Percentiles rank a stretch among this genome's conserved stretches.
Conservation (phyloP, 257 asterid species). For the Solanum habrochaites region DNA sequence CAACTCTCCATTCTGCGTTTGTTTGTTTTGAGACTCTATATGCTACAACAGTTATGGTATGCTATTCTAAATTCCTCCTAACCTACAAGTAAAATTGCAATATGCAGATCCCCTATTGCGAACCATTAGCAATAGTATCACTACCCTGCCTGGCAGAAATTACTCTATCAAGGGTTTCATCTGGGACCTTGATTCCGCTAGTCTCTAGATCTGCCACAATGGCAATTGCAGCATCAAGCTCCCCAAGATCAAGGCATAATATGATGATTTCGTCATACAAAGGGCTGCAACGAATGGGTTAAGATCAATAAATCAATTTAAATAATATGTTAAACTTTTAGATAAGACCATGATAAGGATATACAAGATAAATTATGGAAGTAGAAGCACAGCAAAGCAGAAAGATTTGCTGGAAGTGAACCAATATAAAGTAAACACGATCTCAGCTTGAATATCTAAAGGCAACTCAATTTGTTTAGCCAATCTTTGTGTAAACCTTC, state of each 20-base stretch:
- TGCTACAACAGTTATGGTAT: background rate
- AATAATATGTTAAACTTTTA: background rate
- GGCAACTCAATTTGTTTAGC: background rate
- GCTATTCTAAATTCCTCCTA: background rate
- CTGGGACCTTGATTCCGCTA: conserved; percentile 74
- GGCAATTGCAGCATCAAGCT: conserved; percentile 91
- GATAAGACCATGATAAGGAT: background rate
- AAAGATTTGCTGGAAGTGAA: background rate
- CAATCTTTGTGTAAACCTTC: background rate
- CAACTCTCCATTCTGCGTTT: background rate
- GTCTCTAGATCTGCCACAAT: conserved; percentile 91
- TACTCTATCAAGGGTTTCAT: conserved; percentile 83
- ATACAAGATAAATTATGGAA: background rate
- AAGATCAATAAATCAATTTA: conserved; percentile 1
- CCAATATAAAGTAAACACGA: background rate
- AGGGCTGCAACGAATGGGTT: conserved; percentile 39
- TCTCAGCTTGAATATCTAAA: background rate
- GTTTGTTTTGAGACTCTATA: background rate
- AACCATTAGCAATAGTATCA: conserved; percentile 26
- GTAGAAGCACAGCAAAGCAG: background rate
- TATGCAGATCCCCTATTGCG: conserved; percentile 9
- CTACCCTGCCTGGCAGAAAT: conserved; percentile 62
- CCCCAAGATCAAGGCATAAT: conserved; percentile 81
- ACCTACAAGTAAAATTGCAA: background rate
- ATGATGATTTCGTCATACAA: conserved; percentile 72